Evolutionary conservation across 78 protist genomes (phyloP).

Genomic region (Monocercomonoides exilis): DNA sequence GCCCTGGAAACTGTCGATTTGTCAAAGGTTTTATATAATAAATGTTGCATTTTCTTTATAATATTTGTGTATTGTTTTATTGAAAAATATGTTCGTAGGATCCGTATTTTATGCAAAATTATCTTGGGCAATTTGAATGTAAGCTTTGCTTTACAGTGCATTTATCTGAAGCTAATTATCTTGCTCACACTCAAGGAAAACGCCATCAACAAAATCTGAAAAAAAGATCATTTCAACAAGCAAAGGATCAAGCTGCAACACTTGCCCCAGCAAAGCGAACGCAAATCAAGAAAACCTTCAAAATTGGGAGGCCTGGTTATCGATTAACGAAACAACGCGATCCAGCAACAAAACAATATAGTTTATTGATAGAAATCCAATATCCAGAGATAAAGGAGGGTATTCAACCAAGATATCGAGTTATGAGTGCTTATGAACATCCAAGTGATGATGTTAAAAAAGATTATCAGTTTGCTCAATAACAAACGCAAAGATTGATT

Average conservation of each 20-base stretch:
- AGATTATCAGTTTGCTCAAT: slow-evolving; percentile 27
- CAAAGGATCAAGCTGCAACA: slow-evolving; percentile 4
- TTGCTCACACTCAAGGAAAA: slow-evolving; percentile 70
- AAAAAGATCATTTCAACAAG: slow-evolving; percentile 47
- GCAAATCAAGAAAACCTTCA: slow-evolving; percentile 38
- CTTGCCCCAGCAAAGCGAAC: not conserved
- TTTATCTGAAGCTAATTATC: slow-evolving; percentile 78
- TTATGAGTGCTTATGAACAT: slow-evolving; percentile 96
- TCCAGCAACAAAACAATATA: slow-evolving; percentile 35
- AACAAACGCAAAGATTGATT: not conserved
- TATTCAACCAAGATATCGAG: slow-evolving; percentile 78
- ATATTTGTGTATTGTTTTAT: slow-evolving; percentile 12
- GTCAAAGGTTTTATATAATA: slow-evolving; percentile 69
- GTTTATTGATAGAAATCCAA: slow-evolving; percentile 67
- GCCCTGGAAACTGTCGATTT: slow-evolving; percentile 82
- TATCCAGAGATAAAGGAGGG: slow-evolving; percentile 89
- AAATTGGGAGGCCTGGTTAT: slow-evolving; percentile 87
- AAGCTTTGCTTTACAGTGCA: slow-evolving; percentile 94
- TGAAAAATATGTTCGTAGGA: slow-evolving; percentile 19
- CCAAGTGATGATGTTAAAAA: slow-evolving; percentile 56
- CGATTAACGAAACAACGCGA: slow-evolving; percentile 40
- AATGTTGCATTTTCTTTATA: slow-evolving; percentile 41
- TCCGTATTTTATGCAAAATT: slow-evolving; percentile 65
- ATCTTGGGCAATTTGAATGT: slow-evolving; percentile 94
- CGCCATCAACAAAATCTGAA: slow-evolving; percentile 84